Evolutionary conservation across 768 basidiomycete species (phyloP), one percentile per base, ranked within the genome.

Genomic region (Paxillus involutus): DNA sequence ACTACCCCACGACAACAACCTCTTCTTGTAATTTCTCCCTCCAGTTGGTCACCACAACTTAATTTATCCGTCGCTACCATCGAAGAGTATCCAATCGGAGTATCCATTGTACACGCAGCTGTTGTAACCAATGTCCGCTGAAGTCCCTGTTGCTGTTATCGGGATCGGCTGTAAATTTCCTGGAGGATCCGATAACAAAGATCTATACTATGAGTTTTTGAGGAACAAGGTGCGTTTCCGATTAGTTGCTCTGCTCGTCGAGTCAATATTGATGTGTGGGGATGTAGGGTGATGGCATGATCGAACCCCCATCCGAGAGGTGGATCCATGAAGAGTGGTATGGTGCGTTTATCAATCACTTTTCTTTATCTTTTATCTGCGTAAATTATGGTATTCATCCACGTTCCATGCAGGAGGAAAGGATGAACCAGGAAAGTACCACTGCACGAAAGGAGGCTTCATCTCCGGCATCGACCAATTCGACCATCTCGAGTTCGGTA

Each of bases 161-260:
- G 69, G 68, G 21, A 70, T 69, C 30, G 68, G 68, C n/a, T 68
- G 69, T 48, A 68, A 63, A 55, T 70, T 69, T 39, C 67, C 68
- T 44, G 66, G 66, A 41, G 66, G 64, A 43, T 69, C 69, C 17
- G 68, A 69, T 26, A 68, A 69, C 49, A 64, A 66, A 30, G 59
- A 66, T 9, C 30, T 68, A 16, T 69, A 63, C 33, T 68, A 70
- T 32, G 64, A 69, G 40, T 69, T 68, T 53, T 44, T 68, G 9
- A 56, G 68, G 47, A 68, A 63, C 33, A 68, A 69, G 61, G 68
- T 68, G 30, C 13, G 39, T 10, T 14, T 30, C 39, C 30, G 0
- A 17, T 29, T 29, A 6, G 6, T 11, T 7, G 5, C 3, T 33
- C 13, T 52, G 12, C 3, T 49, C 16, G 36, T 41, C 8, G 6